Evolutionary conservation across 306 rosid species (phyloP).

Genomic region (Erythrophleum fordii): DNA sequence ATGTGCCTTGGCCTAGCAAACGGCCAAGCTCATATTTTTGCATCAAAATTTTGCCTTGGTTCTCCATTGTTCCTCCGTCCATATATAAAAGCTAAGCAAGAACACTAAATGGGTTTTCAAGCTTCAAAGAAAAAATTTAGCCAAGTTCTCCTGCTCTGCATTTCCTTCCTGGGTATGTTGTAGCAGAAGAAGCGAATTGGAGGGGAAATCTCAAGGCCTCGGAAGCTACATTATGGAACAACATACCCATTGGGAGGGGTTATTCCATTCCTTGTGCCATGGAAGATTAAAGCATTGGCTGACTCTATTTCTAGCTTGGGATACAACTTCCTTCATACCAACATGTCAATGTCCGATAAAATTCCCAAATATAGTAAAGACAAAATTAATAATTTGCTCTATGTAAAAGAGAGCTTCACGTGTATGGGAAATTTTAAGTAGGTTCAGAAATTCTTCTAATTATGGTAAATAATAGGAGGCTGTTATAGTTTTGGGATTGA

Average conservation of each 20-base stretch:
- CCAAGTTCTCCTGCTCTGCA: neutral
- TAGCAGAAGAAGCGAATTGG: neutral
- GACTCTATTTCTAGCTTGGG: neutral
- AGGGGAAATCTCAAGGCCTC: constrained; percentile 6
- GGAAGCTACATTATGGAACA: constrained; percentile 19
- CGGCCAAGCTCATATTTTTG: constrained; percentile 58
- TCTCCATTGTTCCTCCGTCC: constrained; percentile 35
- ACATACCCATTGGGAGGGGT: constrained; percentile 32
- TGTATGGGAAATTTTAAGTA: neutral
- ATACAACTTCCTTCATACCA: constrained; percentile 2
- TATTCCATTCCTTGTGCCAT: neutral
- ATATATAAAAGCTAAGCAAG: neutral
- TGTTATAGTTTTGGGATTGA: neutral
- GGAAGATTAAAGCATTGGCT: neutral
- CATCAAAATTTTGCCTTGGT: constrained; percentile 48
- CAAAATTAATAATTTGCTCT: neutral
- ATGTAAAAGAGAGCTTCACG: neutral
- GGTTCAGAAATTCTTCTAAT: neutral
- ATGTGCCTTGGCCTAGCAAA: constrained; percentile 63
- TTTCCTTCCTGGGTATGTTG: neutral
- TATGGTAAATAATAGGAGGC: constrained; percentile 11
- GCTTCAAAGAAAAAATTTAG: neutral
- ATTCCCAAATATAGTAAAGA: constrained; percentile 31
- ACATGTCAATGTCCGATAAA: neutral
- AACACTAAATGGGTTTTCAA: neutral